phyloP scores from a whole-genome alignment of 495 filamentous ascomycete species.

The Daldinia loculata region DNA sequence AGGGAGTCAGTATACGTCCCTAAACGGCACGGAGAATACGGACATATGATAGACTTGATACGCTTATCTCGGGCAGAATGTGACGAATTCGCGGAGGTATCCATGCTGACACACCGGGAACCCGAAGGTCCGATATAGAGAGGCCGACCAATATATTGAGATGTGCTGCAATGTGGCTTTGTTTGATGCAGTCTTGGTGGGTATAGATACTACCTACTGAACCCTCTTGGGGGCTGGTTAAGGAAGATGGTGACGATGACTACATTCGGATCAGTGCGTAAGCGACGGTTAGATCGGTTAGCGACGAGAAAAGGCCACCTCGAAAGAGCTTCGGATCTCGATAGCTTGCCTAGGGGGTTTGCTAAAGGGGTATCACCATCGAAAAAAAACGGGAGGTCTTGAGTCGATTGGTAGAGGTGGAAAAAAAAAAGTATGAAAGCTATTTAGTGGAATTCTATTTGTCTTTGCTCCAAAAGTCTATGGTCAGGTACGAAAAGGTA shows the following conservation, averaged over 20 bases:
- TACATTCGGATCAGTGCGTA: neutral
- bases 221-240: constrained; percentile 8
- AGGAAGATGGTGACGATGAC: neutral
- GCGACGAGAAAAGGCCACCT: neutral
- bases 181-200: constrained; percentile 3
- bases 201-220: constrained; percentile 14
- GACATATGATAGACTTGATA: constrained; percentile 40
- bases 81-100: constrained; percentile 19
- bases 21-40: constrained; percentile 14
- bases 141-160: constrained; percentile 17
- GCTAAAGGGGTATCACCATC: neutral
- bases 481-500: constrained; percentile 26
- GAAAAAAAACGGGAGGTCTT: constrained; percentile 1
- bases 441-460: constrained; percentile 20
- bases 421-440: constrained; percentile 2
- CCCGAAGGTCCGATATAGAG: neutral
- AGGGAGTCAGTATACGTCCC: constrained; percentile 21
- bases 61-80: constrained; percentile 30
- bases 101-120: constrained; percentile 17
- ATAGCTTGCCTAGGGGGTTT: neutral
- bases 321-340: neutral
- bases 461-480: constrained; percentile 10
- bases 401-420: neutral
- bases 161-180: constrained; percentile 21
- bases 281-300: neutral